Percentiles rank a stretch among this genome's conserved stretches.
These are phyloP conservation scores for Metrosideros polymorpha DNA, from an alignment of 441 rosid species.

Conservation along the genomic window DNA sequence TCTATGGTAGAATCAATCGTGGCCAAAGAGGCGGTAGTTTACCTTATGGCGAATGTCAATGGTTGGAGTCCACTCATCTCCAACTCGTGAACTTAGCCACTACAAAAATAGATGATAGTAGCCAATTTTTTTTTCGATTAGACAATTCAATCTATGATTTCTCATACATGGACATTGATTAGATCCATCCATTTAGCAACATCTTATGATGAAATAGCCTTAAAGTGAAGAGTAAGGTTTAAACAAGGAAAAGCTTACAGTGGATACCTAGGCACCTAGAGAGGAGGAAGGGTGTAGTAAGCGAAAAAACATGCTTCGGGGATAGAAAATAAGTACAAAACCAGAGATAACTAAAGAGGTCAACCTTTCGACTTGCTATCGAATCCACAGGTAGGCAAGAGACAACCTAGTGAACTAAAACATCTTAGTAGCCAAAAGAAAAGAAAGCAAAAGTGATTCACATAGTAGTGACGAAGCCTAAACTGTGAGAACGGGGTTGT, in stretches of 20 bases:
- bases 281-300: background rate
- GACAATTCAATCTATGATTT: background rate
- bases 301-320: background rate
- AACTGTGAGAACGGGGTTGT: background rate
- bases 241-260: background rate
- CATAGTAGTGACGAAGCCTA: accelerated
- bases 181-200: background rate
- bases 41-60: background rate
- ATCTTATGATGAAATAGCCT: background rate
- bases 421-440: background rate
- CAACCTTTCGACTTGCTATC: background rate
- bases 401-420: background rate
- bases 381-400: background rate
- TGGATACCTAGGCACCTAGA: background rate
- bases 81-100: background rate
- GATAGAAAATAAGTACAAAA: background rate
- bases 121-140: accelerated
- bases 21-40: accelerated
- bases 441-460: accelerated
- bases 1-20: background rate
- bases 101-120: background rate
- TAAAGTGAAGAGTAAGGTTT: background rate
- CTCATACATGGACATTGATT: background rate
- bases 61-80: accelerated
- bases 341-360: background rate